Evolutionary conservation across 208 protist species (phyloP).

Genomic region (Leptomonas pyrrhocoris): DNA sequence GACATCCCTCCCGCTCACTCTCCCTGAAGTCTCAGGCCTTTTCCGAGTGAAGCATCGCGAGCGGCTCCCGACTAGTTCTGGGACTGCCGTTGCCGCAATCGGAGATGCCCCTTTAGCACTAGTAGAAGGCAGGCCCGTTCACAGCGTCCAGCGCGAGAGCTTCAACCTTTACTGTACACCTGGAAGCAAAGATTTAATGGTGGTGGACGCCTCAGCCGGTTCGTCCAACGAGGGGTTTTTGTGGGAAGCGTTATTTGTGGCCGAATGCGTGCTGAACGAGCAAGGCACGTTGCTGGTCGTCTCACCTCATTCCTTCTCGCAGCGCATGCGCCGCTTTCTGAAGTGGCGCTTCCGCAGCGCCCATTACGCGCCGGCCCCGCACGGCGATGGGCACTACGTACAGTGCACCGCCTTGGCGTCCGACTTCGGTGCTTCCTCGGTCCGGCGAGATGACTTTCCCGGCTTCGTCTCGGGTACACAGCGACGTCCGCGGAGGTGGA

Average conservation of each 20-base stretch:
- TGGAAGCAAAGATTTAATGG: slow-evolving; percentile 30
- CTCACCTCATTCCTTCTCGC: slow-evolving; percentile 17
- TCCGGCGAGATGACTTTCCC: slow-evolving; percentile 40
- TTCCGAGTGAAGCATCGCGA: slow-evolving; percentile 22
- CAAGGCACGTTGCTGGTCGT: slow-evolving; percentile 17
- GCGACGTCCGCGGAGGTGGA: slow-evolving; percentile 46
- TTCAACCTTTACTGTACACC: slow-evolving; percentile 27
- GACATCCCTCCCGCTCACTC: slow-evolving; percentile 18
- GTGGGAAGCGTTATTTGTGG: slow-evolving; percentile 30
- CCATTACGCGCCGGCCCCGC: slow-evolving; percentile 3
- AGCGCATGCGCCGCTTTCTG: slow-evolving; percentile 20
- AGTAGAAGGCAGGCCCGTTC: background rate
- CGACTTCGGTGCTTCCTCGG: slow-evolving; percentile 21
- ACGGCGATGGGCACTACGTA: slow-evolving; percentile 22
- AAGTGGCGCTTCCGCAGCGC: slow-evolving; percentile 30
- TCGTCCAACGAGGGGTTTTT: slow-evolving; percentile 3
- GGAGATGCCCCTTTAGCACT: background rate
- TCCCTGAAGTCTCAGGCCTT: slow-evolving; percentile 12
- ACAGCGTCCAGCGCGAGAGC: slow-evolving; percentile 4
- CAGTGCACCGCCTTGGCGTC: slow-evolving; percentile 28
- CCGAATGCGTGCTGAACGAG: slow-evolving; percentile 21
- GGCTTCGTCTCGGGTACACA: slow-evolving; percentile 30
- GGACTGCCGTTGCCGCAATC: background rate
- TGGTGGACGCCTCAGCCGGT: slow-evolving; percentile 11
- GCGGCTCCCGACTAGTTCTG: slow-evolving; percentile 2